Conservation (phyloP, 371 early-diverging fungal genomes). For the Mucor saturninus region DNA sequence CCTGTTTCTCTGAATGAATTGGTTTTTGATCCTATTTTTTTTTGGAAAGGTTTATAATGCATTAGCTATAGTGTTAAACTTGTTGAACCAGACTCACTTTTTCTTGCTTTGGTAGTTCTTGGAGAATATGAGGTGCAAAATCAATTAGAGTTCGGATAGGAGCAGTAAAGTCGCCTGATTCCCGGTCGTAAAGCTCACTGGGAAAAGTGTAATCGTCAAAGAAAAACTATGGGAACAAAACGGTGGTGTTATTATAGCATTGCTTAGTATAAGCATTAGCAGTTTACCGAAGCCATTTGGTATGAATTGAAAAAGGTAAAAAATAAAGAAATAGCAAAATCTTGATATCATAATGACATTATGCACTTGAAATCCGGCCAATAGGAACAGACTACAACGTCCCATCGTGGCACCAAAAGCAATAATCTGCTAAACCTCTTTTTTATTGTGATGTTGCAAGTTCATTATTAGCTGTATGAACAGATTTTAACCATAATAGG, state of each 20-base stretch:
- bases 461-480: no score
- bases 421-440: no score
- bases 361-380: no score
- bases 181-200: conserved; percentile 54
- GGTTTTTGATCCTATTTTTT: conserved; percentile 27
- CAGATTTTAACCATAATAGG: no score
- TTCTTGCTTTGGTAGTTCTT: conserved; percentile 48
- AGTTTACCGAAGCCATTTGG: conserved; percentile 12
- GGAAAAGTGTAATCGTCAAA: conserved; percentile 66
- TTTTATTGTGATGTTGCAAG: no score
- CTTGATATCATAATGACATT: background rate
- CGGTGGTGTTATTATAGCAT: background rate
- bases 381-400: no score
- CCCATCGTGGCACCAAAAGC: no score
- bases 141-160: conserved; percentile 58
- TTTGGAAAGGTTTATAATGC: background rate
- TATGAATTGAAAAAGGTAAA: background rate
- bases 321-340: background rate
- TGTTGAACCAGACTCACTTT: conserved; percentile 23
- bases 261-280: no score
- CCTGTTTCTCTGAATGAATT: conserved; percentile 23
- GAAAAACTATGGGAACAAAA: conserved; percentile 32
- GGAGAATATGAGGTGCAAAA: conserved; percentile 62
- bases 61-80: background rate
- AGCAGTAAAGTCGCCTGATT: conserved; percentile 53